Percentiles rank a stretch among this genome's conserved stretches.
These are phyloP conservation scores for Amanita muscaria DNA, from an alignment of 768 basidiomycete genomes.

Conservation along the genomic window DNA sequence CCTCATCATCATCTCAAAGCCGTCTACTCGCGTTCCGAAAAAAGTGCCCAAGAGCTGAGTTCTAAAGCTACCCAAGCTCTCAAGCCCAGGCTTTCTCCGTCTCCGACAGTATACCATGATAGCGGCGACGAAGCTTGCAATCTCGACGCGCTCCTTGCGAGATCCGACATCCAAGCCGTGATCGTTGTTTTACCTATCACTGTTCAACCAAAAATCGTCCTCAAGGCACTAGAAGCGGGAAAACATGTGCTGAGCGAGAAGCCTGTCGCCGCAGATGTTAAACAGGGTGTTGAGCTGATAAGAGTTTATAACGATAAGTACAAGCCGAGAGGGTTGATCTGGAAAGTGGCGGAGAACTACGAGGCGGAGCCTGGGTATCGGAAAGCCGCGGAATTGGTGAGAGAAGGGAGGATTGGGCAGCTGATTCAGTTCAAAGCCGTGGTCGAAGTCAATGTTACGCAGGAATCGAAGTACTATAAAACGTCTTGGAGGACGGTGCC, in stretches of 20 bases:
- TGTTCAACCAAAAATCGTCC: constrained; percentile 58
- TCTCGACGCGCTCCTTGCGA: constrained; percentile 56
- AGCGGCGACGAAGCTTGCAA: constrained; percentile 30
- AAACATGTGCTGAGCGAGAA: constrained; percentile 91
- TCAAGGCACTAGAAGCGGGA: constrained; percentile 57
- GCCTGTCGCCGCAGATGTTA: constrained; percentile 69
- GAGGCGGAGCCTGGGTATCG: constrained; percentile 57
- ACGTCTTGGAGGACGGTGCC: constrained; percentile 81
- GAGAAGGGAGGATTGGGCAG: constrained; percentile 59
- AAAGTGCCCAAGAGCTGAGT: too few species aligned
- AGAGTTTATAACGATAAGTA: constrained; percentile 54
- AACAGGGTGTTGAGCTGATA: constrained; percentile 54
- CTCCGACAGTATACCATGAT: constrained; percentile 53
- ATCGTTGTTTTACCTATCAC: constrained; percentile 74
- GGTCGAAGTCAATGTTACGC: constrained; percentile 44
- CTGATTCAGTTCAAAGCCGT: constrained; percentile 58
- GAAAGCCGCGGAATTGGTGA: constrained; percentile 39
- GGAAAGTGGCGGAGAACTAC: constrained; percentile 77
- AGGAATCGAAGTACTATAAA: constrained; percentile 67
- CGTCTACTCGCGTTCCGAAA: too few species aligned
- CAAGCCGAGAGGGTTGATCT: constrained; percentile 60
- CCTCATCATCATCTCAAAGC: too few species aligned
- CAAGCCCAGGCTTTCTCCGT: background rate
- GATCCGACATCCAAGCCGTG: constrained; percentile 64
- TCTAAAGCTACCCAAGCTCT: too few species aligned